Evolutionary conservation across 306 rosid species (phyloP).

Genomic region (peach (Prunus persica)): Prunus_persica_NCBIv2 NC_034012.1:2626001-2626500

Average conservation of each 20-base stretch:
- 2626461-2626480: too few relatives aligned
- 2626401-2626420: too few relatives aligned
- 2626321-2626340: background rate
- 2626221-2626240: constrained; percentile 64
- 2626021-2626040: too few relatives aligned
- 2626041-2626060: background rate
- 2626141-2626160: constrained; percentile 17
- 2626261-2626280: background rate
- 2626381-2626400: too few relatives aligned
- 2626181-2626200: constrained; percentile 43
- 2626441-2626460: too few relatives aligned
- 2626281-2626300: background rate
- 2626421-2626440: too few relatives aligned
- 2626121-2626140: background rate
- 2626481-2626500: too few relatives aligned
- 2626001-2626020: too few relatives aligned
- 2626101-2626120: background rate
- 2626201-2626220: constrained; percentile 46
- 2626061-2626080: background rate
- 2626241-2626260: constrained; percentile 30
- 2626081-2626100: constrained; percentile 1
- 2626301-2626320: background rate
- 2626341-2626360: background rate
- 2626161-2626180: constrained; percentile 31
- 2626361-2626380: background rate